These are phyloP conservation scores for Helicosporidium sp. DNA, from an alignment of 139 green algal genomes.

Conservation along the genomic window DNA sequence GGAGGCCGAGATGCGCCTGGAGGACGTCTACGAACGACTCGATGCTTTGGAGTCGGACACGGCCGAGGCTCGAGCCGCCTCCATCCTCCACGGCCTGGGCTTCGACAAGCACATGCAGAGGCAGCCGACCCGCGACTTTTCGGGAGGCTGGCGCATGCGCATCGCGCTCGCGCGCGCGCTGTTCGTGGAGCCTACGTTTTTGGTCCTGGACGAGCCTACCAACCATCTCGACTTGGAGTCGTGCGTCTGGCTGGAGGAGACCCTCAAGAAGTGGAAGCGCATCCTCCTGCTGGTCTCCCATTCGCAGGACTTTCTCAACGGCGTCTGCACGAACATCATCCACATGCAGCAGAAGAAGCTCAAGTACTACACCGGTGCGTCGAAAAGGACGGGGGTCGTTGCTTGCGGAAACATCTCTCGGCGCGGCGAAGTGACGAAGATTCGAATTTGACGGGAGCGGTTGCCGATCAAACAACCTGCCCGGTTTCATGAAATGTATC, in stretches of 20 bases:
- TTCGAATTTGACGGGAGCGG: conserved; percentile 7
- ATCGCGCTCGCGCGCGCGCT: conserved; percentile 79
- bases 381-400: not conserved
- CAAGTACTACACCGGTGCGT: conserved; percentile 60
- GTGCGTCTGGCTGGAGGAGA: conserved; percentile 92
- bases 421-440: conserved; percentile 12
- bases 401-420: no score
- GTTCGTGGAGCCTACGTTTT: conserved; percentile 72
- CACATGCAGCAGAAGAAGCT: conserved; percentile 78
- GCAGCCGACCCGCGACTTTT: conserved; percentile 73
- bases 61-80: conserved; percentile 53
- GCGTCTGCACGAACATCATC: conserved; percentile 94
- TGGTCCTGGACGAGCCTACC: conserved; percentile 69
- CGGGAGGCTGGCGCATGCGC: conserved; percentile 88
- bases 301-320: conserved; percentile 89
- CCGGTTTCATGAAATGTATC: no score
- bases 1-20: conserved; percentile 45
- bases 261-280: conserved; percentile 72
- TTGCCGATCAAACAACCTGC: conserved; percentile 14
- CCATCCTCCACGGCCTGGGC: conserved; percentile 81
- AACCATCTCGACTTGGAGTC: conserved; percentile 50
- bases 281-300: conserved; percentile 80
- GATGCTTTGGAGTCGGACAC: conserved; percentile 60
- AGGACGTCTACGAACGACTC: conserved; percentile 53
- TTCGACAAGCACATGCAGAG: conserved; percentile 74